Conservation (phyloP, 495 filamentous ascomycete species). For the Tirmania nivea region DNA sequence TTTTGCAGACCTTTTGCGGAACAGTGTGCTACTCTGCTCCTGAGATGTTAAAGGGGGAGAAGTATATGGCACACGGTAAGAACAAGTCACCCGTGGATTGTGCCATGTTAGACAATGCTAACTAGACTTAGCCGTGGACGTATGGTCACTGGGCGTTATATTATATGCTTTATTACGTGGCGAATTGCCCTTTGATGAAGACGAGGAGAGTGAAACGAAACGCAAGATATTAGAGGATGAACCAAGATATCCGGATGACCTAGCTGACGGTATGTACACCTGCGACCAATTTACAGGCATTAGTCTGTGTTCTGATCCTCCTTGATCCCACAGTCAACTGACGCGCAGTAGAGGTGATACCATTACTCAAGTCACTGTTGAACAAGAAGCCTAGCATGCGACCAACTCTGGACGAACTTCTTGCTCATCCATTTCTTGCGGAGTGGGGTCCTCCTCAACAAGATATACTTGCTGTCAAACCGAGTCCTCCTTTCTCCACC, state of each 20-base stretch:
- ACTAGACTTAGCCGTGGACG: conserved; percentile 39
- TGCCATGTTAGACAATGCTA: conserved; percentile 8
- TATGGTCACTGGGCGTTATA: conserved; percentile 95
- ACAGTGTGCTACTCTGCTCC: conserved; percentile 95
- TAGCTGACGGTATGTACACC: conserved; percentile 28
- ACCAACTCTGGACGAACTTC: conserved; percentile 67
- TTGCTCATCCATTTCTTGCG: conserved; percentile 70
- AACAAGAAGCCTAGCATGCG: conserved; percentile 75
- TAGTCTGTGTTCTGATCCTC: neutral
- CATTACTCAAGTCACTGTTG: conserved; percentile 52
- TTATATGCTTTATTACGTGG: conserved; percentile 80
- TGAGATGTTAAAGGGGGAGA: conserved; percentile 96
- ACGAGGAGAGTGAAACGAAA: conserved; percentile 70
- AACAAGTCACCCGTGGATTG: conserved; percentile 1
- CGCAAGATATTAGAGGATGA: conserved; percentile 63
- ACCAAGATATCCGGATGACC: conserved; percentile 58
- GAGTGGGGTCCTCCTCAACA: conserved; percentile 79
- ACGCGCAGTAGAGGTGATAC: conserved; percentile 36
- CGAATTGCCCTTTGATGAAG: conserved; percentile 90
- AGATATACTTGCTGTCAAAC: conserved; percentile 67
- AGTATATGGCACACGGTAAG: conserved; percentile 35
- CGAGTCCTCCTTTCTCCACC: conserved; percentile 69
- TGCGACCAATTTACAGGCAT: neutral
- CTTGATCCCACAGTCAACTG: conserved; percentile 1
- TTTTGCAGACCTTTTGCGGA: conserved; percentile 92